These are phyloP conservation scores for Fusarium solani-melongenae DNA, from an alignment of 2,329 filamentous ascomycete genomes.

Conservation along the genomic window DNA sequence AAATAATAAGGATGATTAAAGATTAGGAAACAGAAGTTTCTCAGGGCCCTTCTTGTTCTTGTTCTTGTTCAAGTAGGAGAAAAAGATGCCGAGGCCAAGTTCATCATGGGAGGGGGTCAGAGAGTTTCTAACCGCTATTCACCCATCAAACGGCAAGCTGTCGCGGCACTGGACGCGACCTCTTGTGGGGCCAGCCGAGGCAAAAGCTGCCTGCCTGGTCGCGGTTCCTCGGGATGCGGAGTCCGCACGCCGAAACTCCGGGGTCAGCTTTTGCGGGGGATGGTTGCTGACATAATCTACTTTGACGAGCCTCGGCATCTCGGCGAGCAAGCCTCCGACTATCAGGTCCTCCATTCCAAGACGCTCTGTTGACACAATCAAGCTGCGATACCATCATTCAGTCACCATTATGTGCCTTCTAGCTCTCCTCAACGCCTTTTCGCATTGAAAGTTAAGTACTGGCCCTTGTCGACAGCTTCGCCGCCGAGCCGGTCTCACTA, in stretches of 20 bases:
- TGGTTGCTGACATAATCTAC: neutral
- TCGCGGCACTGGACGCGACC: slow-evolving; percentile 32
- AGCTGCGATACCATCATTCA: neutral
- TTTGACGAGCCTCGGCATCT: neutral
- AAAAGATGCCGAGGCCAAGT: slow-evolving; percentile 32
- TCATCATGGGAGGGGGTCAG: slow-evolving; percentile 31
- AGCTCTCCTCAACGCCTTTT: neutral
- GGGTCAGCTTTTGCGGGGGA: slow-evolving; percentile 17
- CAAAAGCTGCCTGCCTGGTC: slow-evolving; percentile 27
- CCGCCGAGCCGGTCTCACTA: too few species aligned
- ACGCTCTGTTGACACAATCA: neutral
- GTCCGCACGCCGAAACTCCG: slow-evolving; percentile 29
- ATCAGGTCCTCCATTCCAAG: neutral
- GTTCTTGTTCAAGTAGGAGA: slow-evolving; percentile 27
- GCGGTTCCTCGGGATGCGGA: slow-evolving; percentile 22
- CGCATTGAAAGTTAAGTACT: neutral
- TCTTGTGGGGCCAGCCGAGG: slow-evolving; percentile 48
- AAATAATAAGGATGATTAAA: neutral
- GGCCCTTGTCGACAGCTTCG: neutral
- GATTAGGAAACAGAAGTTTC: slow-evolving; percentile 1
- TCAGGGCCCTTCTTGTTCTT: neutral
- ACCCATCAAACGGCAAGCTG: slow-evolving; percentile 29
- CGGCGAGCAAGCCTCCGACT: neutral
- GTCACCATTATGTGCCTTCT: neutral
- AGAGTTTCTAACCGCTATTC: slow-evolving; percentile 18